Evolutionary conservation across 2,329 filamentous ascomycete species (phyloP).

Genomic region (Fusarium veterinarium): DNA sequence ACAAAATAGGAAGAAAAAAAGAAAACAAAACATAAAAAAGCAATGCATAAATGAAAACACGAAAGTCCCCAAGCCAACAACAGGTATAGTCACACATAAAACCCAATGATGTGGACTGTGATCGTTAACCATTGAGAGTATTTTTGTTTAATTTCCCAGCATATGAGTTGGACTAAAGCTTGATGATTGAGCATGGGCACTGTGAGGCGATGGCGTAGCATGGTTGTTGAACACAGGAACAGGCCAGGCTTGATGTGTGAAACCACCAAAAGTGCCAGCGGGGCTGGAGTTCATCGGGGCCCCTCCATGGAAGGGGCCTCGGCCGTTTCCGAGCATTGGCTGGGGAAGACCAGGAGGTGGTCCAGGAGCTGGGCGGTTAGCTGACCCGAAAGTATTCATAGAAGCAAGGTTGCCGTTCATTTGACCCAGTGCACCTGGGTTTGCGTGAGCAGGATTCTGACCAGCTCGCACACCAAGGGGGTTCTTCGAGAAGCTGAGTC

Average conservation of each 20-base stretch:
- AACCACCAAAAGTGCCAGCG: conserved; percentile 30
- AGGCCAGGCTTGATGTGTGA: conserved; percentile 42
- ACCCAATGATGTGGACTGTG: background rate
- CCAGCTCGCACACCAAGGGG: conserved; percentile 90
- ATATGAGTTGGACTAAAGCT: conserved; percentile 35
- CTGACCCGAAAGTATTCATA: conserved; percentile 72
- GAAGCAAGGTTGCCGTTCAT: conserved; percentile 68
- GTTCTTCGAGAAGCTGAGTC: conserved; percentile 97
- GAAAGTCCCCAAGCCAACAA: background rate
- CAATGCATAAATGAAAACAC: background rate
- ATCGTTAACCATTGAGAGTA: background rate
- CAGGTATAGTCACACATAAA: background rate
- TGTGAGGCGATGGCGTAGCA: conserved; percentile 19
- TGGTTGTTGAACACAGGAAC: conserved; percentile 33
- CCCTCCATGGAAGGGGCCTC: conserved; percentile 40
- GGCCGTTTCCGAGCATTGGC: conserved; percentile 69
- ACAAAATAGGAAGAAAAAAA: background rate
- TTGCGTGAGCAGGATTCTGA: conserved; percentile 64
- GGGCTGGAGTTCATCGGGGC: conserved; percentile 35
- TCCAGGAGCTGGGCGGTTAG: conserved; percentile 84
- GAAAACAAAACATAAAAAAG: background rate
- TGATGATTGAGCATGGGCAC: conserved; percentile 35
- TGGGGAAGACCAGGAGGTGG: conserved; percentile 85
- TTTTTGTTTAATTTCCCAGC: conserved; percentile 1
- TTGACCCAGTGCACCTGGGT: conserved; percentile 59